Evolutionary conservation across 768 basidiomycete genomes (phyloP), one percentile per base, ranked within the genome.

Genomic region (Mycena vitilis): DNA sequence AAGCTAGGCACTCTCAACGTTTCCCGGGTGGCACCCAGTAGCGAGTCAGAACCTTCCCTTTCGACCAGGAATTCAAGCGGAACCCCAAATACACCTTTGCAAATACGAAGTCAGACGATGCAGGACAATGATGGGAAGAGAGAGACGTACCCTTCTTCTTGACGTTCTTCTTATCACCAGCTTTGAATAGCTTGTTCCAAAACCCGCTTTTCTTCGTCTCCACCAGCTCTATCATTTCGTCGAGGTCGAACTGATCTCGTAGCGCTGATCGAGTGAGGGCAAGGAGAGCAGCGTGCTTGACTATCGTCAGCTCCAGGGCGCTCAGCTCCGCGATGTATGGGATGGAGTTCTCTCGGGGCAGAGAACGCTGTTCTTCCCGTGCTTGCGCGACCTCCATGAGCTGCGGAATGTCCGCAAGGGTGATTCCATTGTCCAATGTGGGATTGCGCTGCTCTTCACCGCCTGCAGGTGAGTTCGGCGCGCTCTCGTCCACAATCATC

Each of bases 131-230:
- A 58, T 48, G 65, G 13, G 44, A 65, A 67, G 66, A 48, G 57
- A 38, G 40, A 57, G 37, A 80, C 83, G 25, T 66, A 90, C 93
- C 92, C 79, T 95, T 94, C 81, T 93, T 94, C 88, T 93, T 91
- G 78, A 92, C 89, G 64, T 91, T 91, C 82, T 96, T 96, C 87
- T 97, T 95, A 70, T 96, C 91, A 40, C 87, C 88, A 20, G 87
- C 88, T 78, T 98, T 98, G 84, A 99, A 98, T 20, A 98, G 79
- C 79, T 96, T 95, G 71, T 94, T 93, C 96, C 96, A 99, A 81
- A 98, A 98, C 22, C 92, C 93, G 68, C 89, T 91, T 85, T 97
- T 98, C 85, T 97, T 94, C 23, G 84, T 84, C 78, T 98, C 96
- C 36, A 99, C 88, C 78, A 98, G 83, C 80, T 99, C 97, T 72